Conservation (phyloP, 2,329 filamentous ascomycete species). For the Ambrosiella cleistominuta region DNA sequence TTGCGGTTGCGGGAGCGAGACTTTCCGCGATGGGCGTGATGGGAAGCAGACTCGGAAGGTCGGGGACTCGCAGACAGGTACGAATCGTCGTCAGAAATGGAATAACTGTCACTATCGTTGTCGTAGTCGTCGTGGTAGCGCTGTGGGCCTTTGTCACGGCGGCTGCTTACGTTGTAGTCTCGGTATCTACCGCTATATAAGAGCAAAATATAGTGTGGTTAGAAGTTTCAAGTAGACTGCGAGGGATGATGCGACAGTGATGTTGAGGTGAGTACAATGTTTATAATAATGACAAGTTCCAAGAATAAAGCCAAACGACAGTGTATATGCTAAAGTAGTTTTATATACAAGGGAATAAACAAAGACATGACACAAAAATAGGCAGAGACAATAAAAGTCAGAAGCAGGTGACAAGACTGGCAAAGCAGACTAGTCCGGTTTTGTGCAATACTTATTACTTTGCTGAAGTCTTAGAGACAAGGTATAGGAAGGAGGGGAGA, state of each 20-base stretch:
- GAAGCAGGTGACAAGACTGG: neutral
- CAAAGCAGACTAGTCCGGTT: neutral
- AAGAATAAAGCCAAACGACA: neutral
- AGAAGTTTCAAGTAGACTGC: neutral
- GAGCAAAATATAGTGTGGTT: neutral
- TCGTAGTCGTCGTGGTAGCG: neutral
- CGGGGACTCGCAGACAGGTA: neutral
- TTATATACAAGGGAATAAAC: neutral
- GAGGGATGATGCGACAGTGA: neutral
- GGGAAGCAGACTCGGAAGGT: neutral
- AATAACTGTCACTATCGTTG: neutral
- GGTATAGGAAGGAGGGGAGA: neutral
- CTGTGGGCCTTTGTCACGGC: neutral
- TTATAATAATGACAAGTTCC: neutral
- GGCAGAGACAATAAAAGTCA: neutral
- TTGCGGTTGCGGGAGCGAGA: constrained; percentile 20
- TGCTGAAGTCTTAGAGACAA: neutral
- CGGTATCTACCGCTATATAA: neutral
- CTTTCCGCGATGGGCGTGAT: neutral
- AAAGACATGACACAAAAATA: neutral
- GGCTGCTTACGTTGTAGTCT: neutral
- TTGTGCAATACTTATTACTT: neutral
- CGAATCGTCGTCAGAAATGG: neutral
- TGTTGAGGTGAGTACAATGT: neutral
- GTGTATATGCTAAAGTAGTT: neutral